Conservation (phyloP, 768 basidiomycete species). For the Boletus subcaerulescens region DNA sequence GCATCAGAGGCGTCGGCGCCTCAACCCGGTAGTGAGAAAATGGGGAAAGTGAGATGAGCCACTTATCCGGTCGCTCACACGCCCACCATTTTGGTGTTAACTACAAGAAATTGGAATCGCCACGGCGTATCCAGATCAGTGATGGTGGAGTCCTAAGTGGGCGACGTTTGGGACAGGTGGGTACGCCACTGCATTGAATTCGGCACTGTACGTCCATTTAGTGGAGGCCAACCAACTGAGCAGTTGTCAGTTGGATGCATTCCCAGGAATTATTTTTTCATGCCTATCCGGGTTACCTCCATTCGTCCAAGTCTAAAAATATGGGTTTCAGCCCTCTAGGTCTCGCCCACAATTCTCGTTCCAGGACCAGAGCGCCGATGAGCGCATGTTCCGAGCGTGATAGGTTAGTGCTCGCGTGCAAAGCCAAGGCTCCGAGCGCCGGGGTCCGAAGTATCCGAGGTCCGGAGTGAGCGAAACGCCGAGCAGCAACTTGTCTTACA, state of each 20-base stretch:
- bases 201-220: too few relatives aligned
- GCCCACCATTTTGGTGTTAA: too few relatives aligned
- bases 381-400: not conserved
- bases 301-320: too few relatives aligned
- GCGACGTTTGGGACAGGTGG: too few relatives aligned
- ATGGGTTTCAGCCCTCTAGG: too few relatives aligned
- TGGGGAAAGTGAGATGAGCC: not conserved
- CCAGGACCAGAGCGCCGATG: not conserved
- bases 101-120: not conserved
- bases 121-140: not conserved
- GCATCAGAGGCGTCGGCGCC: too few relatives aligned
- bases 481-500: not conserved
- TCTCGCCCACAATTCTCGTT: not conserved
- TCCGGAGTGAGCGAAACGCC: not conserved
- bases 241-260: too few relatives aligned
- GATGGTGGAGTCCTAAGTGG: too few relatives aligned
- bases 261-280: too few relatives aligned
- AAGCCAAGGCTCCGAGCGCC: not conserved
- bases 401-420: too few relatives aligned
- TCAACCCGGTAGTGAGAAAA: not conserved
- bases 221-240: too few relatives aligned
- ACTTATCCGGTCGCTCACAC: not conserved
- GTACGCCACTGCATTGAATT: too few relatives aligned
- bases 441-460: conserved; percentile 11
- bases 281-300: not conserved